Evolutionary conservation across 2,329 filamentous ascomycete genomes (phyloP).

Genomic region (Penicillium sp.): DNA sequence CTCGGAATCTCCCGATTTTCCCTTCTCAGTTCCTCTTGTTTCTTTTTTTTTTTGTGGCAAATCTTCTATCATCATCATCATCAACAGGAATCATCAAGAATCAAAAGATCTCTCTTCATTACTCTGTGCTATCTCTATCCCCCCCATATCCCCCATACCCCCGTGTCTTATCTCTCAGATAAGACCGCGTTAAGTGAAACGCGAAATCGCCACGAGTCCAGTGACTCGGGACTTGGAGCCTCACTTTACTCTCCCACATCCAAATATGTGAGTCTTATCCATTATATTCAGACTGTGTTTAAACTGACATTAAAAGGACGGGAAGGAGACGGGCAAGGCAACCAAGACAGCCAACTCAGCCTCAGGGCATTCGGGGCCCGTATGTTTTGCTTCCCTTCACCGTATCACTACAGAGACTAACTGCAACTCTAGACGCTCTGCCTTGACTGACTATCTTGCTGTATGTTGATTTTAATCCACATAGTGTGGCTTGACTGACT

Average conservation of each 20-base stretch:
- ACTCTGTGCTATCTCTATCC: not conserved
- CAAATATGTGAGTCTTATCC: not conserved
- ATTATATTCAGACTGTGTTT: not conserved
- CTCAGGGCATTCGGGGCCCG: slow-evolving; percentile 46
- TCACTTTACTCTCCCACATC: not conserved
- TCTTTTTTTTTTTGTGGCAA: not conserved
- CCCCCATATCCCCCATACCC: slow-evolving; percentile 3
- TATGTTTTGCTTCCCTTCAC: slow-evolving; percentile 30
- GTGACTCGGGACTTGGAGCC: slow-evolving; percentile 24
- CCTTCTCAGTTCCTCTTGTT: slow-evolving; percentile 5
- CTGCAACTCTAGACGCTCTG: slow-evolving; percentile 54
- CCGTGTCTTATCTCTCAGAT: slow-evolving; percentile 13
- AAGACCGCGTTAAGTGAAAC: slow-evolving; percentile 45
- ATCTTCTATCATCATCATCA: not conserved
- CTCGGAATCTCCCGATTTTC: slow-evolving; percentile 9
- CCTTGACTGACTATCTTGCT: slow-evolving; percentile 67
- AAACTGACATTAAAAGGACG: slow-evolving; percentile 23
- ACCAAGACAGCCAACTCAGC: not conserved
- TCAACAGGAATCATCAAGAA: not conserved
- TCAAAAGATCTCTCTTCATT: not conserved
- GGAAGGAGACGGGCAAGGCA: slow-evolving; percentile 32
- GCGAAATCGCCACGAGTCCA: slow-evolving; percentile 41
- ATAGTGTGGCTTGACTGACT: not conserved
- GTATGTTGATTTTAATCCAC: slow-evolving; percentile 41
- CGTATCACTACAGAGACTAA: slow-evolving; percentile 16